These are phyloP conservation scores for Aspergillus uvarum DNA, from an alignment of 2,329 filamentous ascomycete genomes.

Conservation along the genomic window DNA sequence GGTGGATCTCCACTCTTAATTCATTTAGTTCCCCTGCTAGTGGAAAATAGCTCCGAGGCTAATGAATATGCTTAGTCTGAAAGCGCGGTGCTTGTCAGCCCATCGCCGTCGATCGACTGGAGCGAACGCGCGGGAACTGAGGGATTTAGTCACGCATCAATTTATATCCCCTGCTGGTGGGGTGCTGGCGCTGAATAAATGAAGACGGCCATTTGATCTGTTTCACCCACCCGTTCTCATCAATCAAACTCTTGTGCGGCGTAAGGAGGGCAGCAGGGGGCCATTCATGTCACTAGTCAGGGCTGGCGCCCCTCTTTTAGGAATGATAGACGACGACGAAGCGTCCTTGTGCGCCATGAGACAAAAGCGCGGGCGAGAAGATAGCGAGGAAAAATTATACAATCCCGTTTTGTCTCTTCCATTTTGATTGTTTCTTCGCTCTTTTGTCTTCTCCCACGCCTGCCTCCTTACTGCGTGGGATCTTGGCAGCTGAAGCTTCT, in stretches of 20 bases:
- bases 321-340: not conserved
- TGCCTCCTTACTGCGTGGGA: not conserved
- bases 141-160: not conserved
- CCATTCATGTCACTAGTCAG: not conserved
- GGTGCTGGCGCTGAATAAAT: no score
- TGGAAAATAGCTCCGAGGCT: no score
- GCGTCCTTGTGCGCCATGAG: no score
- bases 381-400: not conserved
- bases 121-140: no score
- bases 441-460: not conserved
- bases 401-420: not conserved
- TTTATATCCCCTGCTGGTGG: not conserved
- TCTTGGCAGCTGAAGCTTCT: not conserved
- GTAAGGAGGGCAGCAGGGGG: not conserved
- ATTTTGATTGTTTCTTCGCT: not conserved
- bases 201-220: not conserved
- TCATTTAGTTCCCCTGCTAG: no score
- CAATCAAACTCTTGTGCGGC: not conserved
- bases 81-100: no score
- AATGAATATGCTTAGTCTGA: no score
- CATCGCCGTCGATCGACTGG: not conserved
- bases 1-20: no score
- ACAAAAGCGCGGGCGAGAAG: no score
- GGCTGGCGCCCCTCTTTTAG: not conserved
- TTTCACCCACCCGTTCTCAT: no score